phyloP scores from a whole-genome alignment of 441 rosid genomes.

The Arabidopsis lyrata region DNA sequence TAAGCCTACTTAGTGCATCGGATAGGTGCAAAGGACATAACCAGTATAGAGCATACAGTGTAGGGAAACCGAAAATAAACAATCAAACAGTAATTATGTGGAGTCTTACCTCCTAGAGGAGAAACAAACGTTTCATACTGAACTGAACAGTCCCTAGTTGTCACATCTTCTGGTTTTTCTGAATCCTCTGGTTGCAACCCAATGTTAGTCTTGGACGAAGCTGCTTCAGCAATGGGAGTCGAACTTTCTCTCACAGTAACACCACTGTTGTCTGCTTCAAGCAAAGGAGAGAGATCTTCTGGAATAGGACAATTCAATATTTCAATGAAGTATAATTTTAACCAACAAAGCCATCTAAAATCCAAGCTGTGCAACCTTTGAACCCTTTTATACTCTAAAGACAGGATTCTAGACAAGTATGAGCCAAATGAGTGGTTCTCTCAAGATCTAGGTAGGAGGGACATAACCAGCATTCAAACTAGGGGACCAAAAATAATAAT shows the following conservation, averaged over 20 bases:
- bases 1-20: background rate
- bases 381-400: background rate
- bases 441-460: background rate
- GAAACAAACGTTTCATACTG: conserved; percentile 3
- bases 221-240: background rate
- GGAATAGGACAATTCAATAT: background rate
- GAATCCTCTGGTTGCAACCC: background rate
- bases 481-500: background rate
- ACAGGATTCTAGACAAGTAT: conserved; percentile 22
- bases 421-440: background rate
- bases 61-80: background rate
- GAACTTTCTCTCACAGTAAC: background rate
- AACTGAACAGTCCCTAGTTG: background rate
- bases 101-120: background rate
- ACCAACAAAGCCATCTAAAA: conserved; percentile 20
- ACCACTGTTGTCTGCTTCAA: background rate
- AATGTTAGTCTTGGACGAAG: background rate
- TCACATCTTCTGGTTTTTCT: background rate
- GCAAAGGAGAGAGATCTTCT: background rate
- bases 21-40: background rate
- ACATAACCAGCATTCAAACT: conserved; percentile 16
- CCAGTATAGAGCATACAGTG: background rate
- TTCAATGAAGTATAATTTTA: background rate
- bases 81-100: background rate
- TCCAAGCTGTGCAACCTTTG: conserved; percentile 8